Evolutionary conservation across 2,329 filamentous ascomycete genomes (phyloP).

Genomic region (Fusarium algeriense): DNA sequence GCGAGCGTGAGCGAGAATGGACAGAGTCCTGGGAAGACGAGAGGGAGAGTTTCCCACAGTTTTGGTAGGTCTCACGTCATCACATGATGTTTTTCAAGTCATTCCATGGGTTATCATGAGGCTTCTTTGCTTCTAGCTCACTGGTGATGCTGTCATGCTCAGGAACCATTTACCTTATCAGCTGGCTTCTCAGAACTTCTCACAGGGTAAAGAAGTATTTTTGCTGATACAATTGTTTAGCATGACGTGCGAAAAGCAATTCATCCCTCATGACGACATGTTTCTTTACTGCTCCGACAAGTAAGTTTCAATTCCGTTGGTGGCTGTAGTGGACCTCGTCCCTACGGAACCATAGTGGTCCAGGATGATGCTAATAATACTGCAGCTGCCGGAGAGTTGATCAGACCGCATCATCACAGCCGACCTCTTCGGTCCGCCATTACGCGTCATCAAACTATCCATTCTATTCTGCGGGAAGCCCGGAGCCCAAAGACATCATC

Average conservation of each 20-base stretch:
- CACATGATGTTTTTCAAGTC: slow-evolving; percentile 6
- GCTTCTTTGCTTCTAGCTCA: slow-evolving; percentile 35
- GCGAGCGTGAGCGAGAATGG: slow-evolving; percentile 64
- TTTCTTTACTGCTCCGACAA: slow-evolving; percentile 73
- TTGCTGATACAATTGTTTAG: slow-evolving; percentile 54
- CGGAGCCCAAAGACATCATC: slow-evolving; percentile 72
- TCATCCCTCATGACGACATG: slow-evolving; percentile 68
- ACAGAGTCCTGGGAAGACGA: slow-evolving; percentile 68
- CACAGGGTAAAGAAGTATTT: not conserved
- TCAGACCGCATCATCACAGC: slow-evolving; percentile 55
- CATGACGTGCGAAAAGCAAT: slow-evolving; percentile 77
- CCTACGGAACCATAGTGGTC: slow-evolving; percentile 16
- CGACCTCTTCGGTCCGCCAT: slow-evolving; percentile 46
- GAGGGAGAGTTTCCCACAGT: slow-evolving; percentile 73
- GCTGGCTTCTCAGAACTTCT: not conserved
- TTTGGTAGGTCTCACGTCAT: slow-evolving; percentile 64
- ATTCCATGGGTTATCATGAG: slow-evolving; percentile 23
- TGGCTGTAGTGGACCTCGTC: slow-evolving; percentile 27
- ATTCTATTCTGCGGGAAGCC: slow-evolving; percentile 59
- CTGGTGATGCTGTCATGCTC: slow-evolving; percentile 34
- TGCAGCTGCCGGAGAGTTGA: slow-evolving; percentile 67
- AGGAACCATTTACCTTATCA: slow-evolving; percentile 18
- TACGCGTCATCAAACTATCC: slow-evolving; percentile 57
- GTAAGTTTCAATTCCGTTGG: slow-evolving; percentile 57
- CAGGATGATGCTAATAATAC: slow-evolving; percentile 40